Percentiles rank a stretch among this genome's conserved stretches.
phyloP scores from a whole-genome alignment of 2,329 filamentous ascomycete genomes.

The Colletotrichum gigasporum region DNA sequence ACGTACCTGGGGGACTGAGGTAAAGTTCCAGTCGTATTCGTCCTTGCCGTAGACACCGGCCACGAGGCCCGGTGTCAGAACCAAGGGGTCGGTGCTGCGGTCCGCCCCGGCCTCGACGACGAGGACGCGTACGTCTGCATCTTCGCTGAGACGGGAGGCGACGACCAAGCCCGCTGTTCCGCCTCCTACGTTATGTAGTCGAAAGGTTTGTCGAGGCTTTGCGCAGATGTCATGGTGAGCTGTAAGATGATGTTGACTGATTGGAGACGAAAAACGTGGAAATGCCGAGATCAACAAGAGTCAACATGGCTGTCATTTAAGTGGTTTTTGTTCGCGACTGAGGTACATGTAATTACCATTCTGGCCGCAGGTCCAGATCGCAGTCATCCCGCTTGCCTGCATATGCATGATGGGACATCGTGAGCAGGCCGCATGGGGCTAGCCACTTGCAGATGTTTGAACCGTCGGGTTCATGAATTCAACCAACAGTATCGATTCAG shows the following conservation, averaged over 20 bases:
- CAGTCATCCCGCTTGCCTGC: background rate
- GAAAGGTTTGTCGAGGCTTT: background rate
- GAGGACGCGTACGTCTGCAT: constrained; percentile 33
- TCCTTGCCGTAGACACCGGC: constrained; percentile 33
- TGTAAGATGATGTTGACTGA: background rate
- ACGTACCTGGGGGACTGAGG: constrained; percentile 30
- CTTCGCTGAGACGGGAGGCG: constrained; percentile 41
- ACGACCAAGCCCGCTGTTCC: constrained; percentile 45
- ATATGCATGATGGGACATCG: background rate
- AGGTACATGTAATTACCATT: background rate
- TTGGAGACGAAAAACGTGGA: background rate
- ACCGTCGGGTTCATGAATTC: background rate
- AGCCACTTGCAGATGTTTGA: background rate
- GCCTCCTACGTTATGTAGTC: constrained; percentile 43
- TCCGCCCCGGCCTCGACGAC: constrained; percentile 40
- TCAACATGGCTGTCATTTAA: no score
- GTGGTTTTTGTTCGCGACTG: background rate
- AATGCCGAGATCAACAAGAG: no score
- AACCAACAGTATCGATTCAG: background rate
- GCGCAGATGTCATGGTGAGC: background rate
- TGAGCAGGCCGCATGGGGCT: constrained; percentile 2
- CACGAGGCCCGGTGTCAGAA: constrained; percentile 32
- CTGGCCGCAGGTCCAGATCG: background rate
- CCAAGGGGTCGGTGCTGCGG: constrained; percentile 30
- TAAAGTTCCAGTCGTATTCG: constrained; percentile 38